These are phyloP conservation scores for Aspergillus puulaauensis DNA, from an alignment of 2,329 filamentous ascomycete genomes.

Conservation along the genomic window DNA sequence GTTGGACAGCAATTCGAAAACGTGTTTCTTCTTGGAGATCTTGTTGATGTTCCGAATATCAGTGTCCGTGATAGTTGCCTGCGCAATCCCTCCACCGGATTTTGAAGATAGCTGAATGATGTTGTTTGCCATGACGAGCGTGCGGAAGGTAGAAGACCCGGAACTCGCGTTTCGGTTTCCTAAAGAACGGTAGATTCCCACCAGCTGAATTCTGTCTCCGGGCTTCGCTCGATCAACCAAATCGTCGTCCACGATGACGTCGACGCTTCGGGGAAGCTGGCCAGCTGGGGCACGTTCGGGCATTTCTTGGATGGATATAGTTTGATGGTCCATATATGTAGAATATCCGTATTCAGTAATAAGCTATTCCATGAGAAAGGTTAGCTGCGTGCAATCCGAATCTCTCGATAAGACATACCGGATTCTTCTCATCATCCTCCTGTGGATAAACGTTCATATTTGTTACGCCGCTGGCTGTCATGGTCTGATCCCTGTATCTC, in stretches of 20 bases:
- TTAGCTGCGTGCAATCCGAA: conserved; percentile 12
- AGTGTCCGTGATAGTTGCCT: conserved; percentile 88
- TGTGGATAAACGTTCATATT: conserved; percentile 92
- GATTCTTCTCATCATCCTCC: conserved; percentile 89
- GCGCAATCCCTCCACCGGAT: conserved; percentile 88
- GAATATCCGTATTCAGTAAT: conserved; percentile 95
- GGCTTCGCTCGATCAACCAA: conserved; percentile 93
- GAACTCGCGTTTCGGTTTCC: conserved; percentile 91
- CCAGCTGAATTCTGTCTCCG: conserved; percentile 91
- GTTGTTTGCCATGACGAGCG: conserved; percentile 90
- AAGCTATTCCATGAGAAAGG: conserved; percentile 47
- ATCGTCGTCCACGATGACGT: conserved; percentile 95
- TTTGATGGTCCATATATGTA: conserved; percentile 95
- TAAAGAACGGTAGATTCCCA: conserved; percentile 92
- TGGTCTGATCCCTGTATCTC: conserved; percentile 94
- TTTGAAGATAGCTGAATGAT: conserved; percentile 93
- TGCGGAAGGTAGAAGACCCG: conserved; percentile 92
- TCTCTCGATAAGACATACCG: conserved; percentile 45
- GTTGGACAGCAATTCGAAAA: conserved; percentile 90
- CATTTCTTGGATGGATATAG: conserved; percentile 98
- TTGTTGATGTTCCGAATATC: conserved; percentile 99
- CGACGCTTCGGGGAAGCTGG: conserved; percentile 90
- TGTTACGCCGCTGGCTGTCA: conserved; percentile 82
- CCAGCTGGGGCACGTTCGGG: conserved; percentile 93
- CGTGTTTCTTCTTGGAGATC: conserved; percentile 86